Evolutionary conservation across 768 basidiomycete genomes (phyloP).

Genomic region (Cystofilobasidium macerans): DNA sequence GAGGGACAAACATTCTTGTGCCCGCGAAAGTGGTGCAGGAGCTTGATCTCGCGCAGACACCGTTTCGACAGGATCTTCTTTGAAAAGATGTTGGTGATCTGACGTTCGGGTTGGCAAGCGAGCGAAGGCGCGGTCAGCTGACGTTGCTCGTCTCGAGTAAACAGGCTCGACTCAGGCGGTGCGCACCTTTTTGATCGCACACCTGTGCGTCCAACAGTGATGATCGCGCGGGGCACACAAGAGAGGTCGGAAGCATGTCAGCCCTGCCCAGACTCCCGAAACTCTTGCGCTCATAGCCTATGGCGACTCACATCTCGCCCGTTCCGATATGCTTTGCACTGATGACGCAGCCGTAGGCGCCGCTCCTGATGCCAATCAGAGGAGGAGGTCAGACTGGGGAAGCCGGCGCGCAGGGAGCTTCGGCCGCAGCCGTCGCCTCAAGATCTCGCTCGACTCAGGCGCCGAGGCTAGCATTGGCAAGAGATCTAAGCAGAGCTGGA

Average conservation of each 20-base stretch:
- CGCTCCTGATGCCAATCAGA: constrained; percentile 11
- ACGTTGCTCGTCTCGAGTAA: constrained; percentile 43
- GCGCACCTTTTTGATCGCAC: constrained; percentile 32
- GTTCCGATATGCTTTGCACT: constrained; percentile 43
- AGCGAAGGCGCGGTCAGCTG: neutral
- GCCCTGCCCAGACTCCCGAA: too few relatives aligned
- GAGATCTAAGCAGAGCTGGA: neutral
- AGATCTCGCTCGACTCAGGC: too few relatives aligned
- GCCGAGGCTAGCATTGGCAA: neutral
- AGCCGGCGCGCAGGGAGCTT: too few relatives aligned
- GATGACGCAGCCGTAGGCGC: constrained; percentile 32
- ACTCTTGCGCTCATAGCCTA: too few relatives aligned
- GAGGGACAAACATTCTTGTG: constrained; percentile 77
- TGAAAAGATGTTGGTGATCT: constrained; percentile 39
- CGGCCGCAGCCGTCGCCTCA: too few relatives aligned
- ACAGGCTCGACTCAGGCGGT: constrained; percentile 54
- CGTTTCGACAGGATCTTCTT: constrained; percentile 78
- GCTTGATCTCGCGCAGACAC: constrained; percentile 79
- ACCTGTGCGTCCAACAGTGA: too few relatives aligned
- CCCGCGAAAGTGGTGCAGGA: constrained; percentile 93
- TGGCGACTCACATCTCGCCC: constrained; percentile 36
- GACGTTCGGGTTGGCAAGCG: constrained; percentile 15
- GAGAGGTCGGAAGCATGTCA: too few relatives aligned
- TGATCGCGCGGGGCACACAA: too few relatives aligned
- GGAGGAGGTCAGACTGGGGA: constrained; percentile 49